phyloP scores from a whole-genome alignment of 2,329 filamentous ascomycete genomes.

The Ophiostoma montium region DNA sequence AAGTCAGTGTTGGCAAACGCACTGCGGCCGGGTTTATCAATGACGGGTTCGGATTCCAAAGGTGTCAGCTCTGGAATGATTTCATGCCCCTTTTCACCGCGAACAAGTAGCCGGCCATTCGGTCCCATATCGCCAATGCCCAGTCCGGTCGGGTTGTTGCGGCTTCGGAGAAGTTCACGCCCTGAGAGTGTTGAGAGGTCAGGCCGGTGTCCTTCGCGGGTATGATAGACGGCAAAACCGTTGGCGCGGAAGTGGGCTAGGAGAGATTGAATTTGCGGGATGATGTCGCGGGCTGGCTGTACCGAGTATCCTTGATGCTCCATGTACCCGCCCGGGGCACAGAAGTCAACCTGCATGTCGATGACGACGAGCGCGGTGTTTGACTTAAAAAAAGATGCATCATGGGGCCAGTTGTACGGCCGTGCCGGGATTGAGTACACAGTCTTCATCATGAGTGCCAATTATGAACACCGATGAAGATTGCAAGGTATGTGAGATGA shows the following conservation, averaged over 20 bases:
- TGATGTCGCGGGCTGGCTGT: conserved; percentile 5
- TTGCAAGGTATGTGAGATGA: neutral
- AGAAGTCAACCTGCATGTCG: conserved; percentile 11
- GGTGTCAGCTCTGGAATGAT: conserved; percentile 7
- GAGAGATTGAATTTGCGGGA: conserved; percentile 3
- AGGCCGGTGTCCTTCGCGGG: conserved; percentile 9
- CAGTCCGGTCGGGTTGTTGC: conserved; percentile 4
- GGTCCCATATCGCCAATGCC: conserved; percentile 9
- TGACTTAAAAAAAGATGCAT: neutral
- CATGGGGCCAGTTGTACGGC: conserved; percentile 9
- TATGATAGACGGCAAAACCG: conserved; percentile 8
- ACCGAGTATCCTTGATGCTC: conserved; percentile 8
- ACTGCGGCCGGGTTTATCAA: conserved; percentile 9
- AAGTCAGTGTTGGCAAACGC: conserved; percentile 8
- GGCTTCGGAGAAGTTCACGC: conserved; percentile 4
- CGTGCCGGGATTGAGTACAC: neutral
- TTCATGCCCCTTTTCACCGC: conserved; percentile 8
- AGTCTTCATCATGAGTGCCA: neutral
- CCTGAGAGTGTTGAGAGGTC: conserved; percentile 7
- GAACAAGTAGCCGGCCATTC: conserved; percentile 7
- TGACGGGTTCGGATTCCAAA: conserved; percentile 1
- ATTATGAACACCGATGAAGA: neutral
- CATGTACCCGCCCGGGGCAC: conserved; percentile 8
- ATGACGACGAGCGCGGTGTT: conserved; percentile 7
- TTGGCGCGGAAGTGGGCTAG: conserved; percentile 1